Evolutionary conservation across 2,329 filamentous ascomycete genomes (phyloP).

Genomic region (Tolypocladium amazonense): DNA sequence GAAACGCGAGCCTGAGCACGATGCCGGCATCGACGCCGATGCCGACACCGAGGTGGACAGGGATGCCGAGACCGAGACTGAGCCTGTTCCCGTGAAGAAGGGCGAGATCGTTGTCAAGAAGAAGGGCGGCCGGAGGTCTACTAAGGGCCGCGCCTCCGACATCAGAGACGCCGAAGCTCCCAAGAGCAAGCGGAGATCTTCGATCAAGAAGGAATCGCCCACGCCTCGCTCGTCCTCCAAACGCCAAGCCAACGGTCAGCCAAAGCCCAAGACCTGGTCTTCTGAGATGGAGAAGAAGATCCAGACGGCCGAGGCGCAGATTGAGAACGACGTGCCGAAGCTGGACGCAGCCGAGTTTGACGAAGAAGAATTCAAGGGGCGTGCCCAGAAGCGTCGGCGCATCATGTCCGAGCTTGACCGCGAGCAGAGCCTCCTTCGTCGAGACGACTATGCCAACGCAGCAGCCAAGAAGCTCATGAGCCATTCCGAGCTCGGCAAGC

Average conservation of each 20-base stretch:
- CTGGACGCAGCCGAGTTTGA: constrained; percentile 32
- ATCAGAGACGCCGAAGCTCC: constrained; percentile 38
- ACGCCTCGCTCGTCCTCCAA: constrained; percentile 41
- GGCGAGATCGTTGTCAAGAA: constrained; percentile 18
- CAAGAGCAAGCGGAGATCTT: constrained; percentile 39
- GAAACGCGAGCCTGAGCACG: constrained; percentile 9
- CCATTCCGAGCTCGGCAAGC: constrained; percentile 61
- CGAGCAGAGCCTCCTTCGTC: constrained; percentile 51
- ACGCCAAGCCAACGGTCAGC: constrained; percentile 48
- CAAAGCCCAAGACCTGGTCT: constrained; percentile 56
- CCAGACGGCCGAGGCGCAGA: constrained; percentile 24
- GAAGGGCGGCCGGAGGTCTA: constrained; percentile 22
- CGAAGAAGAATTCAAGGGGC: constrained; percentile 40
- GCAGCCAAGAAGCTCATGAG: constrained; percentile 52
- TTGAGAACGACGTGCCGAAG: constrained; percentile 36
- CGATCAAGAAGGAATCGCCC: constrained; percentile 37
- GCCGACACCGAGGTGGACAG: constrained; percentile 22
- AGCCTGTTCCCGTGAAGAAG: constrained; percentile 13
- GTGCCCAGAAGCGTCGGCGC: constrained; percentile 54
- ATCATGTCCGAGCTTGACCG: constrained; percentile 55
- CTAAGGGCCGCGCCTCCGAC: constrained; percentile 40
- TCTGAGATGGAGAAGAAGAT: constrained; percentile 34
- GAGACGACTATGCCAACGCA: constrained; percentile 46
- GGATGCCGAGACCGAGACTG: constrained; percentile 23
- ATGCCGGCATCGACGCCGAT: constrained; percentile 10